Base-by-base conservation (phyloP, 306 rosid species). In the Vigna reflexopilosa region DNA sequence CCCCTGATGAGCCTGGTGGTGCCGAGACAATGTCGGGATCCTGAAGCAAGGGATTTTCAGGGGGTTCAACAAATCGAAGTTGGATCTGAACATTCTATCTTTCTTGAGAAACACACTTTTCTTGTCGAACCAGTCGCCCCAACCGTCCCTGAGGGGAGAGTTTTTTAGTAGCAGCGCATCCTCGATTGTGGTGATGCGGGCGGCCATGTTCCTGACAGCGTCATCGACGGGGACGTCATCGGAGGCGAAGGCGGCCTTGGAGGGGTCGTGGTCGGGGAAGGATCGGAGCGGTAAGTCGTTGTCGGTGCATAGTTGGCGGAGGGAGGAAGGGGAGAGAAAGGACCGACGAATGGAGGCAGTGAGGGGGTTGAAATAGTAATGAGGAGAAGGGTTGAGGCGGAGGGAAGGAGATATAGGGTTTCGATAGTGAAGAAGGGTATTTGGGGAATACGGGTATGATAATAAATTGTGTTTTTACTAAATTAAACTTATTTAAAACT, bases 181-280 rank as follows among this genome's bases (percentile, higher is more conserved):
- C 77, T 95, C 99, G 19, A 94, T 68, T 0, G 85, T 78, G 9
- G 10, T 73, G 11, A 89, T 85, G 47, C 59, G 54, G 0, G 83
- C 63, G 0, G 81, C 82, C 76, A 81, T 65, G 19, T 19, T 19
- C 19, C 0, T 19, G 40, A 88, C 77, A 42, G 70, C 73, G 68
- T 76, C 83, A 30, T 95, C 96, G 77, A 95, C 88, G 13, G 93
- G 88, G n/a, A 83, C 72, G 58, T 95, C 98, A 55, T 92, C 98
- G 22, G 98, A 95, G 59, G 88, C 89, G 67, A 92, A 89, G 52
- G 90, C 91, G 30, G 79, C 40, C 82, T 83, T 82, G 56, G 89
- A 85, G 67, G 56, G 85, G 84, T 95, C 97, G 70, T 8, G 45
- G 45, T 57, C 82, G 2, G 77, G 65, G 7, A 72, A 11, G 50